Evolutionary conservation across 345 rosid genomes (phyloP).

Genomic region (Brassica rapa): DNA sequence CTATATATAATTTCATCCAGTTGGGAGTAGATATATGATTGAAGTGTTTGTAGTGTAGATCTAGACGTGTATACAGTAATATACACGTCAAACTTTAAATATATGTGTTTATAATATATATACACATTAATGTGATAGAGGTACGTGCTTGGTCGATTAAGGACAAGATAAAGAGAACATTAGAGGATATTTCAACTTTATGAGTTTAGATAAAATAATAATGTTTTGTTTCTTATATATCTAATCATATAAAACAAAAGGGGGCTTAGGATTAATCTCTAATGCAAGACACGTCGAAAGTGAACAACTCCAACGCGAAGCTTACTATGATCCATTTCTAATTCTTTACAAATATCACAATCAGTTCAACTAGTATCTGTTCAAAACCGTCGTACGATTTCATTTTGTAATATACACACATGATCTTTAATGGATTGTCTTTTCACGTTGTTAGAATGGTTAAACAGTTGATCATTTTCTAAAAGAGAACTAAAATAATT

Average conservation of each 20-base stretch:
- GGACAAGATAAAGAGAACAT: not conserved
- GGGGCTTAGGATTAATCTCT: slow-evolving; percentile 27
- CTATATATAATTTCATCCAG: not conserved
- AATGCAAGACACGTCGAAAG: slow-evolving; percentile 45
- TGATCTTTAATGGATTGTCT: not conserved
- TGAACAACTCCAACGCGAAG: slow-evolving; percentile 37
- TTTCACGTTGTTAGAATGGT: not conserved
- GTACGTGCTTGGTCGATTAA: not conserved
- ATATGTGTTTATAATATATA: slow-evolving; percentile 6
- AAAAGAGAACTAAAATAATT: not conserved
- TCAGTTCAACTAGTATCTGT: slow-evolving; percentile 21
- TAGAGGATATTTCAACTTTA: not conserved
- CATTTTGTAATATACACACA: not conserved
- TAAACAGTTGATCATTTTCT: not conserved
- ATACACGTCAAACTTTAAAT: slow-evolving; percentile 36
- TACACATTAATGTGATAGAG: not conserved
- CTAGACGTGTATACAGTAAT: not conserved
- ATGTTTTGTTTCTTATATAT: not conserved
- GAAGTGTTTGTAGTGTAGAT: not conserved
- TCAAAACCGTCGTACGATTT: slow-evolving; percentile 17
- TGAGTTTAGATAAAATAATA: not conserved
- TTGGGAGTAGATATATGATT: not conserved
- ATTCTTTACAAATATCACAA: slow-evolving; percentile 13
- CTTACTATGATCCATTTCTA: slow-evolving; percentile 35
- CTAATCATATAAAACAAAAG: not conserved